phyloP scores from a whole-genome alignment of 352 stramenopile genomes.

The Phytophthora citricola region DNA sequence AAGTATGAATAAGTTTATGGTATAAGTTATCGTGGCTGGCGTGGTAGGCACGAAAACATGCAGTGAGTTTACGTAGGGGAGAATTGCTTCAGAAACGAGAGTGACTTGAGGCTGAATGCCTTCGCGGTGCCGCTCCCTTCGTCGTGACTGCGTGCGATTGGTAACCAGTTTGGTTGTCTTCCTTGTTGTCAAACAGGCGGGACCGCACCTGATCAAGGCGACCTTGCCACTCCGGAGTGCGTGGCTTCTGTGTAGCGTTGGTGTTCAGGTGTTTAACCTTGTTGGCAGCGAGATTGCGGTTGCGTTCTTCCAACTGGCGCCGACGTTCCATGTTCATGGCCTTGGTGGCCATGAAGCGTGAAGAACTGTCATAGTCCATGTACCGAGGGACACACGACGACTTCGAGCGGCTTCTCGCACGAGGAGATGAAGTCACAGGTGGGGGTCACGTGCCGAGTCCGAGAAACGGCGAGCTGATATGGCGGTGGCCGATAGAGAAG shows the following conservation, averaged over 20 bases:
- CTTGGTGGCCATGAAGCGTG: slow-evolving; percentile 45
- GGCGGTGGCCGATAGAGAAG: slow-evolving; percentile 6
- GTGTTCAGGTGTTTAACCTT: slow-evolving; percentile 15
- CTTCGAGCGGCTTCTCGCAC: slow-evolving; percentile 11
- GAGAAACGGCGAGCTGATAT: slow-evolving; percentile 23
- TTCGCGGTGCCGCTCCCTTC: slow-evolving; percentile 15
- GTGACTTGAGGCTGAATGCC: slow-evolving; percentile 7
- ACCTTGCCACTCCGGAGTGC: slow-evolving; percentile 20
- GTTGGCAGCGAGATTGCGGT: slow-evolving; percentile 20
- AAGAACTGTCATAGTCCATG: slow-evolving; percentile 46
- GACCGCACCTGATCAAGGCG: slow-evolving; percentile 27
- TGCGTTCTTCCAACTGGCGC: slow-evolving; percentile 41
- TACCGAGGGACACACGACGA: slow-evolving; percentile 32
- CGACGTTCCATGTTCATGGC: slow-evolving; percentile 45
- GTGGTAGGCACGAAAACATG: slow-evolving; percentile 12
- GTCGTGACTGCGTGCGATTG: not conserved
- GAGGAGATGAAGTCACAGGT: slow-evolving; percentile 9
- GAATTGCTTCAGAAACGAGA: slow-evolving; percentile 2
- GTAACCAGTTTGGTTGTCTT: slow-evolving; percentile 4
- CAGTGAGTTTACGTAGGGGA: not conserved
- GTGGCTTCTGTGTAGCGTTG: slow-evolving; percentile 14
- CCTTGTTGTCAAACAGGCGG: slow-evolving; percentile 24
- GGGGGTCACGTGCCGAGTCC: slow-evolving; percentile 2
- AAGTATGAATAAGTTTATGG: slow-evolving; percentile 15
- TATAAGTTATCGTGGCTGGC: slow-evolving; percentile 24